These are phyloP conservation scores for Boletus rubescentipes DNA, from an alignment of 768 basidiomycete species.

Conservation along the genomic window DNA sequence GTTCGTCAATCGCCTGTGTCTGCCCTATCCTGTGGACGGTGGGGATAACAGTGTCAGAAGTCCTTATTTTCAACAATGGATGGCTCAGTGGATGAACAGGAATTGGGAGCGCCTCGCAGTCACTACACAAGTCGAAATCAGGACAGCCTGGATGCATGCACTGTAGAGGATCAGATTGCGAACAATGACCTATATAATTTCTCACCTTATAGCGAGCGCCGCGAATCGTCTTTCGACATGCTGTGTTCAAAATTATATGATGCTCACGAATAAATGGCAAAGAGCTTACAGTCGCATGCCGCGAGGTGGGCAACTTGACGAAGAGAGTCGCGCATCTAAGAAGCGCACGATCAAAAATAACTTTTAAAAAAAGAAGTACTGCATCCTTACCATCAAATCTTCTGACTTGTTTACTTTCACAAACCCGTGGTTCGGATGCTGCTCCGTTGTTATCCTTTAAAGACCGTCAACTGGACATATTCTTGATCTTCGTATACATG, in stretches of 20 bases:
- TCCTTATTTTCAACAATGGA: constrained; percentile 72
- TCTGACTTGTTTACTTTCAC: constrained; percentile 54
- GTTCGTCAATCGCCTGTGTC: constrained; percentile 3
- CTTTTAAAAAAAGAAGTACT: neutral
- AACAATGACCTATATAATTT: neutral
- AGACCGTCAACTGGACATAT: neutral
- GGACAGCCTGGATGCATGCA: constrained; percentile 78
- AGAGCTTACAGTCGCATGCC: constrained; percentile 51
- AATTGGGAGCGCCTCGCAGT: constrained; percentile 80
- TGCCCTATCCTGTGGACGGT: constrained; percentile 35
- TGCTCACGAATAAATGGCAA: no score
- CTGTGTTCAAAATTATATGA: constrained; percentile 7
- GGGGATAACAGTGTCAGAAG: constrained; percentile 48
- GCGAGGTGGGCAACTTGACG: constrained; percentile 47
- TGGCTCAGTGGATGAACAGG: constrained; percentile 70
- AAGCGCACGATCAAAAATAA: neutral
- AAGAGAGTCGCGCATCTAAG: constrained; percentile 31
- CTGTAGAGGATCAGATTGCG: constrained; percentile 35
- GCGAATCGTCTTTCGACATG: constrained; percentile 51
- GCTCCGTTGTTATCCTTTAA: constrained; percentile 59
- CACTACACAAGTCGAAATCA: constrained; percentile 78
- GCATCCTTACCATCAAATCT: constrained; percentile 56
- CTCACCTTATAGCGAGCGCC: constrained; percentile 74
- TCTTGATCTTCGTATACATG: neutral
- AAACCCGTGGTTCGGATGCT: constrained; percentile 78